Conservation (phyloP, 106 monocot species). For the Vanilla planifolia region DNA sequence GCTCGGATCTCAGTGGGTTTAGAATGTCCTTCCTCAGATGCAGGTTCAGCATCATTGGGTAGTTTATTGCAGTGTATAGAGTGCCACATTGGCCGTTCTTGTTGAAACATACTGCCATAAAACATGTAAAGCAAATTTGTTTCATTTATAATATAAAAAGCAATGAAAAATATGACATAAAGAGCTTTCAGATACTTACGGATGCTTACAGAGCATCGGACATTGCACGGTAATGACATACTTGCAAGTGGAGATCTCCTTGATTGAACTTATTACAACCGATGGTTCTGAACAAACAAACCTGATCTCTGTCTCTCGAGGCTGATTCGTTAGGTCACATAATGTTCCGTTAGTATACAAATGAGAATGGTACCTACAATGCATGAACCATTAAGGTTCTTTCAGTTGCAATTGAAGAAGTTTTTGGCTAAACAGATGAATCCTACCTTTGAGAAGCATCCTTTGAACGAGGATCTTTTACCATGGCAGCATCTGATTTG, state of each 20-base stretch:
- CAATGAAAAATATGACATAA: not conserved
- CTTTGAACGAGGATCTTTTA: constrained; percentile 78
- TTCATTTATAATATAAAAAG: not conserved
- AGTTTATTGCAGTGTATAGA: constrained; percentile 71
- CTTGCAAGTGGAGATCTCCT: constrained; percentile 91
- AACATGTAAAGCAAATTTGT: not conserved
- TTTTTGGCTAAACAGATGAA: not conserved
- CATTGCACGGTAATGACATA: constrained; percentile 71
- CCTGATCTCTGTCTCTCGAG: constrained; percentile 75
- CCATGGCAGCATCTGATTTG: constrained; percentile 40
- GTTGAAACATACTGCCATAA: constrained; percentile 69
- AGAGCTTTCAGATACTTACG: constrained; percentile 29
- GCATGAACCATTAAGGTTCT: not conserved
- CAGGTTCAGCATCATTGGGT: not conserved
- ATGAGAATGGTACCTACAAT: constrained; percentile 74
- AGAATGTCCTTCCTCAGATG: not conserved
- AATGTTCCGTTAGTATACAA: constrained; percentile 74
- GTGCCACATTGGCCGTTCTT: constrained; percentile 61
- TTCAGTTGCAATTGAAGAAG: not conserved
- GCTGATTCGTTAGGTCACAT: constrained; percentile 75
- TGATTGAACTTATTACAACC: constrained; percentile 68
- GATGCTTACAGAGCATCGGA: constrained; percentile 78
- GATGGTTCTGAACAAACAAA: constrained; percentile 70
- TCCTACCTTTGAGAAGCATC: constrained; percentile 74
- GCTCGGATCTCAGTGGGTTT: not conserved